These are phyloP conservation scores for Lecanosticta acicola DNA, from an alignment of 2,329 filamentous ascomycete genomes.

Conservation along the genomic window DNA sequence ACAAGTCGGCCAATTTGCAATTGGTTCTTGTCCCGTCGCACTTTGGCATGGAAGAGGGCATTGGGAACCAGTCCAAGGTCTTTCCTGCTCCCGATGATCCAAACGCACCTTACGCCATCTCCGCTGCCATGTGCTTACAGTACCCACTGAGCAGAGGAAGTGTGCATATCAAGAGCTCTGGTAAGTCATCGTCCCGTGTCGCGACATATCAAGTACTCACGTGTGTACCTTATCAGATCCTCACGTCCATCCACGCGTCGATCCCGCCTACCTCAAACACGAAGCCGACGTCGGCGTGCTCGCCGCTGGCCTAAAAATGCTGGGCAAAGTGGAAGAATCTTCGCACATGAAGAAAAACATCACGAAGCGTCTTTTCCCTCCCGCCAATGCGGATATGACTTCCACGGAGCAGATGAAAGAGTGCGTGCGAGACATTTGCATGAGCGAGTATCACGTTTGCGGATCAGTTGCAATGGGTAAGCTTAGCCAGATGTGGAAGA, in stretches of 20 bases:
- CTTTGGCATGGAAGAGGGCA: constrained; percentile 25
- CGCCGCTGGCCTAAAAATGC: constrained; percentile 33
- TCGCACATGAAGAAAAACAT: constrained; percentile 41
- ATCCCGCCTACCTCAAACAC: constrained; percentile 32
- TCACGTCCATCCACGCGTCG: constrained; percentile 22
- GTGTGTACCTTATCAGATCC: constrained; percentile 16
- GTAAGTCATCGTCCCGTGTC: constrained; percentile 11
- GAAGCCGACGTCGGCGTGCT: constrained; percentile 44
- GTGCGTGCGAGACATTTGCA: constrained; percentile 21
- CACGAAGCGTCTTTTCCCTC: constrained; percentile 31
- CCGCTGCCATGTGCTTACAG: constrained; percentile 27
- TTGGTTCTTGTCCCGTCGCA: constrained; percentile 32
- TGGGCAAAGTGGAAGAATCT: constrained; percentile 41
- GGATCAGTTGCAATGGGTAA: too few species aligned
- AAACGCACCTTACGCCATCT: constrained; percentile 22
- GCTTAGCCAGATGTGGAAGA: too few species aligned
- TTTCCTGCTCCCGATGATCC: constrained; percentile 23
- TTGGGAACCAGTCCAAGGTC: constrained; percentile 27
- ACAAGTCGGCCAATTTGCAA: constrained; percentile 37
- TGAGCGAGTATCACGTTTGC: too few species aligned
- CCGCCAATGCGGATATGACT: constrained; percentile 20
- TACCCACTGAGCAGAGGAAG: constrained; percentile 30
- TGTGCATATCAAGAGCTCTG: constrained; percentile 29
- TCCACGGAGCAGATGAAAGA: constrained; percentile 24
- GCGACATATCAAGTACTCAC: constrained; percentile 17